Conservation (phyloP, 192 early-diverging fungal genomes). For the Allomyces javanicus region DNA sequence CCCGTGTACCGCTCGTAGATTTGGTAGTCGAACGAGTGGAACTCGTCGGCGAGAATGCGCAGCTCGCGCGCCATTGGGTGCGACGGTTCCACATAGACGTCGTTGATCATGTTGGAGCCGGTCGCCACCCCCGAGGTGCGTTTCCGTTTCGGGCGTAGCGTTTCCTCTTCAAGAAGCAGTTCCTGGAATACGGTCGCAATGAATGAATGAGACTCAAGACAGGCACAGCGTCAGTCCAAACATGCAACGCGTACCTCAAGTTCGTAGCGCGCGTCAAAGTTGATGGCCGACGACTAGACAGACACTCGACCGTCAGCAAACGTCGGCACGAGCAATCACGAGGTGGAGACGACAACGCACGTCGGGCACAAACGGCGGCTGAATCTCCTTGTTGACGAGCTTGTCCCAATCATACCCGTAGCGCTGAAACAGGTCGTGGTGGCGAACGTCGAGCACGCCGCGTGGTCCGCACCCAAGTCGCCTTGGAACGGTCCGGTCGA, state of each 20-base stretch:
- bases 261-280: slow-evolving; percentile 7
- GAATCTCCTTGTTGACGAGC: slow-evolving; percentile 44
- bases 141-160: too few relatives aligned
- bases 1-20: neutral
- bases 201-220: too few relatives aligned
- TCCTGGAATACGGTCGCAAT: neutral
- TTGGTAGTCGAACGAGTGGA: neutral
- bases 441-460: slow-evolving; percentile 44
- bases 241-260: slow-evolving; percentile 1
- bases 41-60: neutral
- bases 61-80: neutral
- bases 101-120: neutral
- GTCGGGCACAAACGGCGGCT: slow-evolving; percentile 69
- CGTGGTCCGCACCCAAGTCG: slow-evolving; percentile 62
- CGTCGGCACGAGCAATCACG: too few relatives aligned
- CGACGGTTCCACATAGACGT: neutral
- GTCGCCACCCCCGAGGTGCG: too few relatives aligned
- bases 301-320: too few relatives aligned
- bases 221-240: too few relatives aligned
- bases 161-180: neutral
- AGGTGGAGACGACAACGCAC: slow-evolving; percentile 22
- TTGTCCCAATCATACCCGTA: slow-evolving; percentile 47
- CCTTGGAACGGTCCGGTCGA: slow-evolving; percentile 6
- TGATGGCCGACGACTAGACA: neutral
- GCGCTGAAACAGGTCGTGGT: slow-evolving; percentile 57